Evolutionary conservation across 208 protist genomes (phyloP).

Genomic region (Endotrypanum monterogeii): DNA sequence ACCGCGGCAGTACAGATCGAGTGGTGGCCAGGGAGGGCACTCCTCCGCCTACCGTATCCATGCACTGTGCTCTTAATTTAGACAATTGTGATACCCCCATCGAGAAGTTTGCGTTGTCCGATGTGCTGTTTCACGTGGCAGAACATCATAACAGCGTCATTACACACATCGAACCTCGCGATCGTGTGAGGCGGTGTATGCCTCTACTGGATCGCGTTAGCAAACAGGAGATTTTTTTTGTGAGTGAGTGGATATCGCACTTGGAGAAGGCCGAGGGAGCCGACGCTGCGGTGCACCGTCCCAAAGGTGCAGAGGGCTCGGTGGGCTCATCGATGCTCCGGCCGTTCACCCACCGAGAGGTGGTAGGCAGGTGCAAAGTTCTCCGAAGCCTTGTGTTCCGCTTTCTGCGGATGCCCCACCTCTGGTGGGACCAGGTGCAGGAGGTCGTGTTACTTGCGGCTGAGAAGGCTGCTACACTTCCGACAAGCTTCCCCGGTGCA

Average conservation of each 20-base stretch:
- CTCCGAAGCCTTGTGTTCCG: constrained; percentile 40
- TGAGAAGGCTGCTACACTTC: neutral
- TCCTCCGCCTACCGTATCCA: constrained; percentile 27
- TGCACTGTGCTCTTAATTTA: constrained; percentile 16
- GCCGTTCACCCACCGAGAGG: constrained; percentile 28
- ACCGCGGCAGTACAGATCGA: neutral
- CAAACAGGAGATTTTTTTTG: constrained; percentile 38
- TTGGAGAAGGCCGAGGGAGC: constrained; percentile 10
- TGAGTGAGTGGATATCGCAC: constrained; percentile 43
- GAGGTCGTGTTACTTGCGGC: constrained; percentile 35
- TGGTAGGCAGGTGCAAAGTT: constrained; percentile 45
- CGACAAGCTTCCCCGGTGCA: neutral
- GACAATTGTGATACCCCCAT: neutral
- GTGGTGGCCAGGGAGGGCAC: neutral
- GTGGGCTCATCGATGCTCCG: neutral
- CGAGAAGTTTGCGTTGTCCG: neutral
- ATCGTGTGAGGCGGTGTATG: constrained; percentile 43
- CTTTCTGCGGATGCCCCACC: constrained; percentile 22
- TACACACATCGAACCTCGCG: constrained; percentile 35
- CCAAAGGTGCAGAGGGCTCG: neutral
- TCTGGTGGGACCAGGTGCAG: constrained; percentile 43
- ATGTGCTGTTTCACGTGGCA: constrained; percentile 48
- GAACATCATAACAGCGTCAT: constrained; percentile 42
- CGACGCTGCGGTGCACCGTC: neutral
- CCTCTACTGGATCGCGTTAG: constrained; percentile 39